Conservation (phyloP, 2,329 filamentous ascomycete species). For the Didymella pomorum region DNA sequence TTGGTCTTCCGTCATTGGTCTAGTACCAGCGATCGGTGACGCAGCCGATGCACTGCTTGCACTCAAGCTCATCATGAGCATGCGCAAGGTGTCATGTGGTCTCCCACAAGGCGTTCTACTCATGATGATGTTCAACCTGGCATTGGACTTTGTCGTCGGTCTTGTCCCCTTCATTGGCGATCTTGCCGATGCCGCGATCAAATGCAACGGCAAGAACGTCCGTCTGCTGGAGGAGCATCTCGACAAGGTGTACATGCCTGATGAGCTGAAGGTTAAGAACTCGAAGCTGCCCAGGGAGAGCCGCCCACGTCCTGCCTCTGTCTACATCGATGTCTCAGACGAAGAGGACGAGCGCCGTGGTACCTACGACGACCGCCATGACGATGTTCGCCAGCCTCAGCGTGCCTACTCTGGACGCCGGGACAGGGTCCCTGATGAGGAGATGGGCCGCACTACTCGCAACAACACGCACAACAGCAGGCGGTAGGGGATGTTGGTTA, state of each 20-base stretch:
- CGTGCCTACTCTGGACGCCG: slow-evolving; percentile 41
- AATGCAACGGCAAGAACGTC: slow-evolving; percentile 80
- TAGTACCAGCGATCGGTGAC: slow-evolving; percentile 76
- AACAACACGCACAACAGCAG: slow-evolving; percentile 37
- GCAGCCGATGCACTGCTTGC: slow-evolving; percentile 54
- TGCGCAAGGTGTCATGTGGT: slow-evolving; percentile 77
- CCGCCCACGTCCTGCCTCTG: slow-evolving; percentile 55
- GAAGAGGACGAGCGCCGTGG: slow-evolving; percentile 45
- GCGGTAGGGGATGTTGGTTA: slow-evolving; percentile 19
- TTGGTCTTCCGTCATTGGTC: slow-evolving; percentile 84
- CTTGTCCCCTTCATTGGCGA: slow-evolving; percentile 81
- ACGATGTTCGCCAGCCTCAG: slow-evolving; percentile 40
- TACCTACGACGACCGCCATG: slow-evolving; percentile 33
- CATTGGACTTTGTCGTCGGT: slow-evolving; percentile 76
- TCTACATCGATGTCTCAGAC: slow-evolving; percentile 56
- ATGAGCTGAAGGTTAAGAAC: slow-evolving; percentile 34
- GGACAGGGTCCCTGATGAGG: slow-evolving; percentile 40
- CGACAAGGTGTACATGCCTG: slow-evolving; percentile 69
- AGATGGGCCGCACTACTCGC: slow-evolving; percentile 41
- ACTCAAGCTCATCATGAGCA: slow-evolving; percentile 76
- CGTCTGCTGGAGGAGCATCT: slow-evolving; percentile 73
- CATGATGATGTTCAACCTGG: slow-evolving; percentile 83
- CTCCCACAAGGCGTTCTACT: slow-evolving; percentile 68
- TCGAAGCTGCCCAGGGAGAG: slow-evolving; percentile 30
- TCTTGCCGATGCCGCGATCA: slow-evolving; percentile 73